Evolutionary conservation across 148 eudicot genomes (phyloP).

Genomic region (Silene uniflora): DNA sequence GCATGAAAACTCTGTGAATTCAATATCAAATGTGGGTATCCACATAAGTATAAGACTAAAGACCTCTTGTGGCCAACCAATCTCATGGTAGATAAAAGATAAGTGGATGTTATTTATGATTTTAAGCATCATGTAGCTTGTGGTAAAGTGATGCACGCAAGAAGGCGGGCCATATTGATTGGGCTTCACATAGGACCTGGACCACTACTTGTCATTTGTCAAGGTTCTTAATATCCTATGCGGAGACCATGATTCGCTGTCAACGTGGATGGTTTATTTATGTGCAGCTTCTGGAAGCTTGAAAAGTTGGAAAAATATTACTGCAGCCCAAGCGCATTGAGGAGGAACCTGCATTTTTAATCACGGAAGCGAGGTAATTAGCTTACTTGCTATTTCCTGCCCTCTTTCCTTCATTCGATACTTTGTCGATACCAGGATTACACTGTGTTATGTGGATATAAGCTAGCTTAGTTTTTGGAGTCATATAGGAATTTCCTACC

Average conservation of each 20-base stretch:
- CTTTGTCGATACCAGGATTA: not conserved
- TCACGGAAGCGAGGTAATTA: conserved; percentile 1
- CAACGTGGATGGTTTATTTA: not conserved
- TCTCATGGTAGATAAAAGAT: conserved; percentile 20
- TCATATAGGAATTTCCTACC: not conserved
- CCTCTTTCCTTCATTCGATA: not conserved
- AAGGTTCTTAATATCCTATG: conserved; percentile 15
- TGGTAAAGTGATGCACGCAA: conserved; percentile 6
- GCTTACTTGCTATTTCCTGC: not conserved
- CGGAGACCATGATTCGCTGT: conserved; percentile 11
- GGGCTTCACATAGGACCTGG: not conserved
- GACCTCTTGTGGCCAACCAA: conserved; percentile 17
- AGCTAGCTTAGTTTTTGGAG: not conserved
- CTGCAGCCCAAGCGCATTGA: conserved; percentile 1
- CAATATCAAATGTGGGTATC: conserved; percentile 4
- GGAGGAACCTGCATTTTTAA: not conserved
- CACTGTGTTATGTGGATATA: not conserved
- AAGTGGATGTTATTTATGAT: conserved; percentile 14
- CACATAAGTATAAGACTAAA: conserved; percentile 2
- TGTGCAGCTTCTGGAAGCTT: conserved; percentile 15
- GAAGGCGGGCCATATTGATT: conserved; percentile 4
- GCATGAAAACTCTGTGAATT: conserved; percentile 11
- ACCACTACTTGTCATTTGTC: conserved; percentile 9
- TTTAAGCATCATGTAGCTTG: conserved; percentile 1
- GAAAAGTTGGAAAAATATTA: conserved; percentile 7